Base-by-base conservation (phyloP, 2,329 filamentous ascomycete species). In the Calonectria fujianensis region DNA sequence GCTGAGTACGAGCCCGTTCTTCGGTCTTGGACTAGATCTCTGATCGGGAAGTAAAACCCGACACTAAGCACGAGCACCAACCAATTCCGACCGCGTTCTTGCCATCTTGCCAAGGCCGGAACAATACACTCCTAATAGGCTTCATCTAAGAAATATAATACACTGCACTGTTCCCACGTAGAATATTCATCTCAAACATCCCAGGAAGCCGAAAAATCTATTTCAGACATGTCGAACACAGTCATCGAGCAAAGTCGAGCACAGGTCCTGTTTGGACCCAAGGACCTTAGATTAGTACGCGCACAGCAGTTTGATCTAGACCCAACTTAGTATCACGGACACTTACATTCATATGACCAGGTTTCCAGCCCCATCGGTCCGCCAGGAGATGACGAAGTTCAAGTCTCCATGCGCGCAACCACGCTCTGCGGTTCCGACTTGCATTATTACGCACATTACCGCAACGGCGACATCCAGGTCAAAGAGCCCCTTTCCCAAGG, bases 381-480 rank as follows among this genome's bases (percentile, higher is more conserved):
- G 13, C 57, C 57, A 29, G 57, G 57, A 6, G 35, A 39, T 13
- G 57, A 61, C 11, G 57, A 61, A 35, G 57, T 61, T 4, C 57
- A 61, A 27, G 57, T 61, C 5, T 61, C 57, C 0, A 61, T 61
- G 57, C 35, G 57, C 24, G 57, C 57, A 8, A 61, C 35, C 8
- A 61, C 57, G n/a, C 57, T 61, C 13, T 61, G 57, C 16, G 57
- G 57, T 29, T 61, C 57, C 13, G 57, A 61, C 37, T 37, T 61
- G 57, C 57, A 61, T 41, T 61, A 61, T 6, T 61, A 61, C 35
- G 4, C 57, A 14, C 57, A 61, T 8, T 61, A 41, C 31, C 57
- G 57, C 32, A 61, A 61, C 5, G 57, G 57, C 6, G 57, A 61
- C 27, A 61, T 61, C 35, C 57, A 61, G 11, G 41, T 61, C 24